Percentiles rank a stretch among this genome's conserved stretches.
Evolutionary conservation across 164 flowering plant species (phyloP).

Genomic region (Hamamelis virginiana): DNA sequence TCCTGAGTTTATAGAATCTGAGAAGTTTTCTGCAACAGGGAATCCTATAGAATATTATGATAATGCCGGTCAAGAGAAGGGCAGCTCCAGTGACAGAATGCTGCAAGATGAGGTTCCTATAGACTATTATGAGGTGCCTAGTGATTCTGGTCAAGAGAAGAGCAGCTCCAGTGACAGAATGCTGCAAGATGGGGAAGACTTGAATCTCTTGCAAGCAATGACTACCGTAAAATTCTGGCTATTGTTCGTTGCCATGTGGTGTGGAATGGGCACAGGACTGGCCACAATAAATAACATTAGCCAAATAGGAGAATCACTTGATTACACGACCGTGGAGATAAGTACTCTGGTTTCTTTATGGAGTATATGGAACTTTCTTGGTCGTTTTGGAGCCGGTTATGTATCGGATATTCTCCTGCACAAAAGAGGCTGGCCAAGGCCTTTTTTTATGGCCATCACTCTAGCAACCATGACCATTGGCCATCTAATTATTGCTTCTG

Average conservation of each 20-base stretch:
- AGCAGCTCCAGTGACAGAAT: slow-evolving; percentile 14
- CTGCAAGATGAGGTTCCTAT: too few relatives aligned
- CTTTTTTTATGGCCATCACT: slow-evolving; percentile 65
- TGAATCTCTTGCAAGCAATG: slow-evolving; percentile 66
- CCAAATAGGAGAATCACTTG: slow-evolving; percentile 89
- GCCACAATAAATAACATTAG: slow-evolving; percentile 88
- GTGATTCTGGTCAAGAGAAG: slow-evolving; percentile 12
- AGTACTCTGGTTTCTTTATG: slow-evolving; percentile 75
- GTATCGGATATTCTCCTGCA: slow-evolving; percentile 74
- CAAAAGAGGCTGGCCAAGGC: slow-evolving; percentile 67
- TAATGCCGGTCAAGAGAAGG: slow-evolving; percentile 6
- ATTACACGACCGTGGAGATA: slow-evolving; percentile 56
- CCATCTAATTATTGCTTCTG: slow-evolving; percentile 70
- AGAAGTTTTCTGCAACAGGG: slow-evolving; percentile 11
- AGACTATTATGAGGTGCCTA: slow-evolving; percentile 24
- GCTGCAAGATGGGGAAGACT: slow-evolving; percentile 31
- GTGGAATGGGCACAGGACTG: slow-evolving; percentile 90
- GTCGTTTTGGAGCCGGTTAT: slow-evolving; percentile 92
- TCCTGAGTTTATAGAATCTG: slow-evolving; percentile 16
- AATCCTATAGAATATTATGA: slow-evolving; percentile 6
- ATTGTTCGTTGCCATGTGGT: slow-evolving; percentile 73
- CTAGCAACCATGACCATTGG: slow-evolving; percentile 71
- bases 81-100: slow-evolving; percentile 9
- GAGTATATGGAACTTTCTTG: slow-evolving; percentile 97
- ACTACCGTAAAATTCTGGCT: slow-evolving; percentile 69